These are phyloP conservation scores for Osmozyma mogii DNA, from an alignment of 805 yeast species.

Conservation along the genomic window DNA sequence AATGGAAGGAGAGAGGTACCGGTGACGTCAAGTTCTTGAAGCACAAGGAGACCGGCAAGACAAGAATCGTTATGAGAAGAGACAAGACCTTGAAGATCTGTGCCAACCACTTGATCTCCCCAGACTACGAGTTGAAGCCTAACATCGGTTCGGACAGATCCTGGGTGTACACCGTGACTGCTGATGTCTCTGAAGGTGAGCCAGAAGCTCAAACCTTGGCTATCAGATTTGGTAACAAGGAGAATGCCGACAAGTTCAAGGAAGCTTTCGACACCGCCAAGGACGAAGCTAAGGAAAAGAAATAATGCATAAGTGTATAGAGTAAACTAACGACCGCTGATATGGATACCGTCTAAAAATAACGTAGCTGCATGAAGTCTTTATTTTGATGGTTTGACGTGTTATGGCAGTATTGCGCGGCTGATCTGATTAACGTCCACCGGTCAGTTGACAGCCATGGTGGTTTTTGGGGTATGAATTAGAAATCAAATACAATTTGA, in stretches of 20 bases:
- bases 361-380: too few relatives aligned
- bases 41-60: conserved; percentile 76
- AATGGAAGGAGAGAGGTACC: conserved; percentile 99
- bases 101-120: conserved; percentile 87
- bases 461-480: too few relatives aligned
- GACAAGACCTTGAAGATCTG: conserved; percentile 97
- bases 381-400: too few relatives aligned
- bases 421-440: too few relatives aligned
- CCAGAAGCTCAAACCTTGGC: conserved; percentile 96
- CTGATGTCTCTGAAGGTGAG: conserved; percentile 91
- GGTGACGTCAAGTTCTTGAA: conserved; percentile 95
- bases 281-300: conserved; percentile 11
- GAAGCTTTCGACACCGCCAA: conserved; percentile 85
- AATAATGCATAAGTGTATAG: too few relatives aligned
- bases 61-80: conserved; percentile 95
- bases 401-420: too few relatives aligned
- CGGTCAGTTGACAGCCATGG: too few relatives aligned
- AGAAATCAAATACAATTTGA: too few relatives aligned
- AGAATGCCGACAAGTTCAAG: conserved; percentile 92
- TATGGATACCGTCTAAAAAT: too few relatives aligned
- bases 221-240: conserved; percentile 86
- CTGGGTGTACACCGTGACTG: conserved; percentile 95
- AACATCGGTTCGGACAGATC: conserved; percentile 97
- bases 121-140: conserved; percentile 78
- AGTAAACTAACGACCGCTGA: too few relatives aligned